These are phyloP conservation scores for Microsporum canis DNA, from an alignment of 2,329 filamentous ascomycete genomes.

Conservation along the genomic window DNA sequence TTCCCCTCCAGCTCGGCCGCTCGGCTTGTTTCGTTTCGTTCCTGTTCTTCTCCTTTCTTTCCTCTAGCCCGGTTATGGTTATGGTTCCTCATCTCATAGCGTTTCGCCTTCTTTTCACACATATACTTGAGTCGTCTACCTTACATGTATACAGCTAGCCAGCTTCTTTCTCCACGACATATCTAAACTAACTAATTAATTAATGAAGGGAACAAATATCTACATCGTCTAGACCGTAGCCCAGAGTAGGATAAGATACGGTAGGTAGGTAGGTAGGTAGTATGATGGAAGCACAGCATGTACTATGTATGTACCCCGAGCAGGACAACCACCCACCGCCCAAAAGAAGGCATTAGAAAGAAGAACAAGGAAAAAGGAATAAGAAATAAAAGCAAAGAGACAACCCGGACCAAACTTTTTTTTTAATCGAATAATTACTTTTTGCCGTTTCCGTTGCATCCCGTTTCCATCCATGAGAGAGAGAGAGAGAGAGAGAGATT, in stretches of 20 bases:
- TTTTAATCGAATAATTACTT: not conserved
- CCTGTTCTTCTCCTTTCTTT: not conserved
- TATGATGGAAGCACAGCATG: not conserved
- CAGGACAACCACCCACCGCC: not conserved
- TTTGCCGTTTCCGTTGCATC: not conserved
- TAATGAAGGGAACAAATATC: not conserved
- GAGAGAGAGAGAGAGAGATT: not conserved
- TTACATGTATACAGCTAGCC: not conserved
- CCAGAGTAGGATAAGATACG: too few relatives aligned
- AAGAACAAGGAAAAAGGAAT: not conserved
- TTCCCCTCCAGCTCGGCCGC: not conserved
- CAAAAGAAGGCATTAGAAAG: not conserved
- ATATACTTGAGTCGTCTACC: not conserved
- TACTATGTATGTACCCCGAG: not conserved
- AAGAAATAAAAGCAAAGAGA: not conserved
- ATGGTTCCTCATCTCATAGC: not conserved
- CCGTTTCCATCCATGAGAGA: not conserved
- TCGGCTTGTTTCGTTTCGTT: not conserved
- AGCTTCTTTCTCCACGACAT: not conserved
- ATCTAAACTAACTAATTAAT: not conserved
- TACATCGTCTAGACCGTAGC: not conserved
- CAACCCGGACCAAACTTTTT: not conserved
- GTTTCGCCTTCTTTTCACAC: not conserved
- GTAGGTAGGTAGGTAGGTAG: not conserved
- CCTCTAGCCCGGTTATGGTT: not conserved